phyloP scores from a whole-genome alignment of 176 grass and related monocot genomes.

The Pharus latifolius region DNA sequence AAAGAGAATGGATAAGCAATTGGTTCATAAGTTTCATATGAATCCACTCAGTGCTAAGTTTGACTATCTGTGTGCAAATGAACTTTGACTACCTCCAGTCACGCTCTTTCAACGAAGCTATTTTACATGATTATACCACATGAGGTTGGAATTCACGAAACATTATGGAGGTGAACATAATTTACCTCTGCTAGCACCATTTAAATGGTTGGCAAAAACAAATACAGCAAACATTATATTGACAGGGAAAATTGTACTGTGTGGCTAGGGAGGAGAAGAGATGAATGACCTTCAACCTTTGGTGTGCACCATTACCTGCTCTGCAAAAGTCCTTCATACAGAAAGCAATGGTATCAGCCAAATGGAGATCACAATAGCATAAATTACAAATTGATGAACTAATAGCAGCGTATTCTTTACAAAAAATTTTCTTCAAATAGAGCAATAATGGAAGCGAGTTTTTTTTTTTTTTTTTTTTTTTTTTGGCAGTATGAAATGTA shows the following conservation, averaged over 20 bases:
- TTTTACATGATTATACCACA: too few species aligned
- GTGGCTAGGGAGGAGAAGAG: neutral
- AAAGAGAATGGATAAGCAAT: neutral
- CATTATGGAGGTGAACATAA: neutral
- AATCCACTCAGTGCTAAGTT: too few species aligned
- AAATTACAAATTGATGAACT: neutral
- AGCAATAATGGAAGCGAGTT: neutral
- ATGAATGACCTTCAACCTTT: slow-evolving; percentile 57
- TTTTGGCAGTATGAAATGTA: slow-evolving; percentile 5
- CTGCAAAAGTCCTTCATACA: slow-evolving; percentile 50
- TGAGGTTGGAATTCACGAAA: neutral
- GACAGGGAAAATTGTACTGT: neutral
- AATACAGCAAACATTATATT: slow-evolving; percentile 6
- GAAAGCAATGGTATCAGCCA: slow-evolving; percentile 12
- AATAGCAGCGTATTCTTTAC: neutral
- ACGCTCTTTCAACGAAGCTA: too few species aligned
- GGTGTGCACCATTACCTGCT: slow-evolving; percentile 47
- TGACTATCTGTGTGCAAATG: too few species aligned
- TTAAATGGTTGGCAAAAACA: neutral
- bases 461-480: neutral
- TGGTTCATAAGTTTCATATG: too few species aligned
- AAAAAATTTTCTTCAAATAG: neutral
- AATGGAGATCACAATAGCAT: neutral
- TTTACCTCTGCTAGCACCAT: neutral
- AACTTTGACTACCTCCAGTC: too few species aligned